Percentiles rank a stretch among this genome's conserved stretches.
Evolutionary conservation across 805 yeast species (phyloP).

Genomic region (Jamesozyma rosinii): DNA sequence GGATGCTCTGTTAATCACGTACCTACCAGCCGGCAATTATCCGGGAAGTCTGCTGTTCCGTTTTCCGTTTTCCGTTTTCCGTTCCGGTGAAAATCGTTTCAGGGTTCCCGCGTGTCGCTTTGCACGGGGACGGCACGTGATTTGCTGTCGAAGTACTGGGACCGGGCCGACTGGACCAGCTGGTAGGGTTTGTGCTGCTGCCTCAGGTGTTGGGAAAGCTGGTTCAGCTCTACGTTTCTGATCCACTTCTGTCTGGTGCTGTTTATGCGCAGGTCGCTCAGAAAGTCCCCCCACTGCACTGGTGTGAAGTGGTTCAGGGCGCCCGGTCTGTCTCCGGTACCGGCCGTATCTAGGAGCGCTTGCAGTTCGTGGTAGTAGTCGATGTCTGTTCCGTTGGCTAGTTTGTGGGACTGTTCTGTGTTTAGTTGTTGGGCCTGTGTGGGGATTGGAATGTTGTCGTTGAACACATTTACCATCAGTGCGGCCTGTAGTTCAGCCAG

Average conservation of each 20-base stretch:
- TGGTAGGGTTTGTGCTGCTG: constrained; percentile 14
- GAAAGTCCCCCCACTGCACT: constrained; percentile 17
- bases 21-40: too few relatives aligned
- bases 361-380: constrained; percentile 22
- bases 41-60: too few relatives aligned
- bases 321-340: constrained; percentile 10
- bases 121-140: too few relatives aligned
- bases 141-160: not conserved
- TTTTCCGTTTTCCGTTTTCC: too few relatives aligned
- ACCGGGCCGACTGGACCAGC: constrained; percentile 4
- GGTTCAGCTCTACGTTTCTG: constrained; percentile 14
- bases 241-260: constrained; percentile 14
- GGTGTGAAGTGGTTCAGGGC: constrained; percentile 14
- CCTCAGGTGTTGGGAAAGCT: constrained; percentile 13
- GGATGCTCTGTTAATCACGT: too few relatives aligned
- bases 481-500: constrained; percentile 57
- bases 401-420: constrained; percentile 10
- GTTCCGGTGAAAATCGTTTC: too few relatives aligned
- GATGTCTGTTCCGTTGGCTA: constrained; percentile 18
- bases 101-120: too few relatives aligned
- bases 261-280: constrained; percentile 10
- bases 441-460: constrained; percentile 47
- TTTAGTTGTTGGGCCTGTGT: constrained; percentile 9
- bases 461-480: constrained; percentile 52
- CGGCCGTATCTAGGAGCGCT: constrained; percentile 10